Conservation (phyloP, 768 basidiomycete species). For the Psilocybe azurescens region DNA sequence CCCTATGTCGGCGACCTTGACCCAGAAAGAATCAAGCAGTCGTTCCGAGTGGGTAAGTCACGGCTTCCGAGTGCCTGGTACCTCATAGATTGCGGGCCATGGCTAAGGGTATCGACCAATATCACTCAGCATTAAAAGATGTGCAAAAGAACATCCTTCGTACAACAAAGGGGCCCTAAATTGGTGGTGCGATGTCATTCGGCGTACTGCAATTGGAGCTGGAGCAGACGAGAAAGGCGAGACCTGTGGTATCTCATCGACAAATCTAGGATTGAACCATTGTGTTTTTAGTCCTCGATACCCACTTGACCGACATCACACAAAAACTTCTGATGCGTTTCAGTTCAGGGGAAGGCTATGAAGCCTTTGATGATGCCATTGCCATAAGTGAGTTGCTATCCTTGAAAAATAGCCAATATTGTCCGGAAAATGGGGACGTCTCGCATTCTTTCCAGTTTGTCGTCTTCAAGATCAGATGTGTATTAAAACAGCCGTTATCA, state of each 20-base stretch:
- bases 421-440: neutral
- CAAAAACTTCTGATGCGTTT: constrained; percentile 68
- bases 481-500: constrained; percentile 63
- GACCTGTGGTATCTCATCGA: constrained; percentile 6
- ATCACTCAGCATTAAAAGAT: constrained; percentile 40
- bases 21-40: constrained; percentile 53
- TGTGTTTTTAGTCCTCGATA: constrained; percentile 52
- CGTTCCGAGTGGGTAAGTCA: constrained; percentile 64
- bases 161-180: constrained; percentile 57
- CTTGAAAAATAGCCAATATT: neutral
- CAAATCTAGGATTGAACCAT: neutral
- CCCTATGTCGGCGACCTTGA: constrained; percentile 69
- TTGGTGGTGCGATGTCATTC: constrained; percentile 86
- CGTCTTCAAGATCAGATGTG: constrained; percentile 46
- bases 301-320: constrained; percentile 60
- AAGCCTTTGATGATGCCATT: constrained; percentile 37
- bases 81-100: no score
- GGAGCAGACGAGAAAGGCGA: constrained; percentile 66
- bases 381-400: constrained; percentile 29
- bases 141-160: constrained; percentile 63
- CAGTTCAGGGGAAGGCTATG: constrained; percentile 74
- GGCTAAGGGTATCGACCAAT: neutral
- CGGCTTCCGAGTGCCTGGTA: neutral
- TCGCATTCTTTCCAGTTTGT: constrained; percentile 39
- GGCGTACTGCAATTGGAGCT: constrained; percentile 74